phyloP scores from a whole-genome alignment of 2,329 filamentous ascomycete species.

The Drechslerella dactyloides region DNA sequence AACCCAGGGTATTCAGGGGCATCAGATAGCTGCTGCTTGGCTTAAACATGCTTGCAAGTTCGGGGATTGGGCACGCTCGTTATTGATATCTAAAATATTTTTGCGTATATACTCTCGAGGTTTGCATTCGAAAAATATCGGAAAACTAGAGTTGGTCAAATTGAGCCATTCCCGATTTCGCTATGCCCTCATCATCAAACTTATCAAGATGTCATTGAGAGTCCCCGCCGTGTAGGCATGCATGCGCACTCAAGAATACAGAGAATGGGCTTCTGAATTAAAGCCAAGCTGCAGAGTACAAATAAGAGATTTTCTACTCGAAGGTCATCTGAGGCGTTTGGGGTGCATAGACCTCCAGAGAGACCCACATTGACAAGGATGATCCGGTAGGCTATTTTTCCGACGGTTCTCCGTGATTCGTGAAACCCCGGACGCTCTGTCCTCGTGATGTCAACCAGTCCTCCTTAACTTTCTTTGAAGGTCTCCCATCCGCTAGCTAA shows the following conservation, averaged over 20 bases:
- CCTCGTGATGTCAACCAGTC: conserved; percentile 43
- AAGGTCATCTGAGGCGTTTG: conserved; percentile 20
- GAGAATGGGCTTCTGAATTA: too few relatives aligned
- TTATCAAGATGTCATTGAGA: conserved; percentile 39
- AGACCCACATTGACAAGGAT: conserved; percentile 24
- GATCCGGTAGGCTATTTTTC: conserved; percentile 46
- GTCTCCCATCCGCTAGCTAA: conserved; percentile 8
- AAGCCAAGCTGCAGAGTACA: too few relatives aligned
- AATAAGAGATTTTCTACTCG: too few relatives aligned
- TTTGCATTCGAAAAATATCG: too few relatives aligned
- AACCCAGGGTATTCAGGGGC: conserved; percentile 1
- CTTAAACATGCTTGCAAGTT: too few relatives aligned
- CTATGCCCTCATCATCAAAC: conserved; percentile 34
- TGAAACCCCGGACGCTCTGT: conserved; percentile 49
- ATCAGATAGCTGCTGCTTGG: too few relatives aligned
- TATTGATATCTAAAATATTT: too few relatives aligned
- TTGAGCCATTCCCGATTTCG: neutral
- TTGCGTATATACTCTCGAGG: too few relatives aligned
- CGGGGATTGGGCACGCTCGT: too few relatives aligned
- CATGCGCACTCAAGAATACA: too few relatives aligned
- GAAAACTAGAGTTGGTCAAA: too few relatives aligned
- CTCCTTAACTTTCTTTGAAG: conserved; percentile 6
- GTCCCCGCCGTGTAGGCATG: too few relatives aligned
- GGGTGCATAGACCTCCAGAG: conserved; percentile 13
- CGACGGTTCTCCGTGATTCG: conserved; percentile 39